Percentiles rank a stretch among this genome's conserved stretches.
Evolutionary conservation across 108 stramenopile genomes (phyloP).

Genomic region (Cyclotella baltica): DNA sequence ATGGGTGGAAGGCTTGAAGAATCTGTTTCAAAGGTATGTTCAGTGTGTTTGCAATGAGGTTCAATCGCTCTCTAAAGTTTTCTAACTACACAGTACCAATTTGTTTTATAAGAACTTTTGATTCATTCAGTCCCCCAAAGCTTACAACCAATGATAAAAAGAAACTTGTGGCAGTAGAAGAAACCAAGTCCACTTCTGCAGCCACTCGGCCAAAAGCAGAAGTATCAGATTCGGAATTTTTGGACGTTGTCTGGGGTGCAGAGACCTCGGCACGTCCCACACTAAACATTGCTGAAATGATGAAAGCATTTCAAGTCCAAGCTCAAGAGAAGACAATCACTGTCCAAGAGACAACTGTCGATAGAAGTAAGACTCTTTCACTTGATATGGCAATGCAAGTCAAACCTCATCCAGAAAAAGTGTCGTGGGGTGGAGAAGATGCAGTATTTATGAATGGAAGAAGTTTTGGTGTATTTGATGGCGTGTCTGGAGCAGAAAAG

Average conservation of each 20-base stretch:
- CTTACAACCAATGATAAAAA: constrained; percentile 21
- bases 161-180: constrained; percentile 15
- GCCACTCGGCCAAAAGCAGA: constrained; percentile 24
- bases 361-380: constrained; percentile 32
- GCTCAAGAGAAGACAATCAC: constrained; percentile 30
- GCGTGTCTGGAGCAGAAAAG: constrained; percentile 88
- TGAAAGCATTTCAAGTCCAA: constrained; percentile 51
- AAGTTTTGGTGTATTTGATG: constrained; percentile 91
- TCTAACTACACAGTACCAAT: constrained; percentile 6
- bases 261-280: constrained; percentile 50
- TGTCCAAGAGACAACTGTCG: constrained; percentile 17
- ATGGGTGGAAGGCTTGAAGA: constrained; percentile 49
- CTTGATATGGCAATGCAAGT: constrained; percentile 69
- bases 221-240: constrained; percentile 51
- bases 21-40: constrained; percentile 23
- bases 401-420: constrained; percentile 83
- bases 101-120: constrained; percentile 30
- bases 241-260: constrained; percentile 52
- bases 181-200: not conserved
- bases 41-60: not conserved
- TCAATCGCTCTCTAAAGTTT: not conserved
- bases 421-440: constrained; percentile 91
- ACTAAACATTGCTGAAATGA: constrained; percentile 54
- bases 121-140: constrained; percentile 31
- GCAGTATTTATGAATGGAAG: constrained; percentile 75